These are phyloP conservation scores for Berberis thunbergii DNA, from an alignment of 164 flowering plant genomes.

Conservation along the genomic window DNA sequence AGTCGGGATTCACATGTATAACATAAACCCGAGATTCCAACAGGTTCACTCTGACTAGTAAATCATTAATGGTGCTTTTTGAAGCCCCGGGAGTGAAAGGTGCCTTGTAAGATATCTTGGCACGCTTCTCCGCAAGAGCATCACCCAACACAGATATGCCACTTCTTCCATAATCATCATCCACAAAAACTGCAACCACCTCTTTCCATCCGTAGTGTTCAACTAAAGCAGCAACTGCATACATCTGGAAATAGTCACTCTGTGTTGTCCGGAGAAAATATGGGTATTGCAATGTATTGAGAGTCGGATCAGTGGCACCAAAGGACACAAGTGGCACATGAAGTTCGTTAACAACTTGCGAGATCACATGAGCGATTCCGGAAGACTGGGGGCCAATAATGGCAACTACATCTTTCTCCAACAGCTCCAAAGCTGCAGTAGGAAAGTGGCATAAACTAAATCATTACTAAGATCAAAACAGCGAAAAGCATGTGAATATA, in stretches of 20 bases:
- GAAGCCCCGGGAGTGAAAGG: conserved; percentile 51
- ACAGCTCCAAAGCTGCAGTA: conserved; percentile 61
- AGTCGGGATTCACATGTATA: conserved; percentile 76
- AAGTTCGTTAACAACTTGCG: conserved; percentile 63
- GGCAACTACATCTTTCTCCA: conserved; percentile 68
- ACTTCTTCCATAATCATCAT: conserved; percentile 78
- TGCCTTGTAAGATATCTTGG: conserved; percentile 71
- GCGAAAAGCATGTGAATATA: too few relatives aligned
- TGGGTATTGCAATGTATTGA: conserved; percentile 65
- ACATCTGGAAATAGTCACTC: conserved; percentile 74
- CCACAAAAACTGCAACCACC: conserved; percentile 75
- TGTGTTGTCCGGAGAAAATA: conserved; percentile 72
- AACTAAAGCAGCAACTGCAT: conserved; percentile 67
- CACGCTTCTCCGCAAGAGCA: conserved; percentile 61
- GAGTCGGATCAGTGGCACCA: conserved; percentile 85
- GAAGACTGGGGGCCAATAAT: conserved; percentile 90
- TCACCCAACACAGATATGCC: conserved; percentile 72
- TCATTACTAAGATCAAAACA: too few relatives aligned
- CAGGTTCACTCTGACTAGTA: conserved; percentile 45
- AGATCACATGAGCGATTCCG: conserved; percentile 71
- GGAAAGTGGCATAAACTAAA: background rate
- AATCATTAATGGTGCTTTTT: conserved; percentile 27
- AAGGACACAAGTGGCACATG: conserved; percentile 78
- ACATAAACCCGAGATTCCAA: conserved; percentile 87
- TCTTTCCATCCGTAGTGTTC: conserved; percentile 64